Base-by-base conservation (phyloP, 495 filamentous ascomycete species). In the Aspergillus steynii region DNA sequence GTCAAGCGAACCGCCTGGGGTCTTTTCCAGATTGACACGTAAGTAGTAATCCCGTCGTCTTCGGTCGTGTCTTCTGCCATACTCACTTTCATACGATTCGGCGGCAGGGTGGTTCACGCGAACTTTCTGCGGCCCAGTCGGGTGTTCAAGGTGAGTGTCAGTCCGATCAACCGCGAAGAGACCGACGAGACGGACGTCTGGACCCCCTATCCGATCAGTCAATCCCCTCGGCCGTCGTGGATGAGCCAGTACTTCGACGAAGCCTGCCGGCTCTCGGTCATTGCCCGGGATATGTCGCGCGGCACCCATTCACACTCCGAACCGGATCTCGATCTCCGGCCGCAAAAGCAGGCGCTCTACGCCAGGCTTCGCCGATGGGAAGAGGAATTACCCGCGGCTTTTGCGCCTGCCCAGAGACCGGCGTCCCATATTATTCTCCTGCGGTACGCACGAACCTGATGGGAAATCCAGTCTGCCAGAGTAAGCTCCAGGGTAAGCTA, bases 1-100 rank as follows among this genome's bases (percentile, higher is more conserved):
- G 49, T 71, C 46, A 58, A 68, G 27, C 66, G 68, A 50, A 73
- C 70, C 20, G 66, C 69, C 6, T 75, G 72, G 72, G 72, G 72
- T 4, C 29, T 75, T 9, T 75, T 71, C 46, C 72, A 75, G 47
- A 61, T 70, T 31, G 72, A 75, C 48, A 73, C 72, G 72, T 74
- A 45, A 46, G 72, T 65, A 7, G 28, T 25, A 45, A 12, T 29
- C 9, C 34, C 25, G 32, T 4, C n/a, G 5, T 28, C 29, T 6
- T 5, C 1, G 15, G 27, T 7, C 5, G 54, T 8, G 27, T 47
- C 34, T 12, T 25, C 45, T 10, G 47, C 20, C 31, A 4, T 48
- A 31, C 29, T 20, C 28, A 25, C 12, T 3, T 27, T 3, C 31
- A 32, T 3, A 14, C 2, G 20, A 32, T 26, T 25, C 29, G 31